These are phyloP conservation scores for Logfia minima DNA, from an alignment of 129 eudicot genomes.

Conservation along the genomic window DNA sequence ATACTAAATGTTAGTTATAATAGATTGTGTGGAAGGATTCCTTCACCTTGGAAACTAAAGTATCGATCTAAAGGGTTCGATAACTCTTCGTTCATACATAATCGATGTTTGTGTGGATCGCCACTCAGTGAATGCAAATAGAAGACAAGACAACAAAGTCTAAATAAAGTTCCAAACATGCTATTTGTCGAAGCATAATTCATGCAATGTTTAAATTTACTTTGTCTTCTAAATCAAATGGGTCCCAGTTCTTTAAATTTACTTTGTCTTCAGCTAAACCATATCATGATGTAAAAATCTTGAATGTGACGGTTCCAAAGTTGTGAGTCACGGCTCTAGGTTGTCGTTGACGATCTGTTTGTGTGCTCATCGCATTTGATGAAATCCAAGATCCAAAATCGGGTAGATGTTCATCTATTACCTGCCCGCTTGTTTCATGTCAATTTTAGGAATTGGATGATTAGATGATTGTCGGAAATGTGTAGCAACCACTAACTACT, in stretches of 20 bases:
- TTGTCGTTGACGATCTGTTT: too few relatives aligned
- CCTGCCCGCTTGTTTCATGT: too few relatives aligned
- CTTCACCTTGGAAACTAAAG: constrained; percentile 48
- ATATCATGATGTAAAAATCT: too few relatives aligned
- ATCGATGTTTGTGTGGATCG: constrained; percentile 48
- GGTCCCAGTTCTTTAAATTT: neutral
- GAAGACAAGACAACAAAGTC: neutral
- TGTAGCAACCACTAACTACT: too few relatives aligned
- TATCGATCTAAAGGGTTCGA: constrained; percentile 39
- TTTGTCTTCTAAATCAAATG: neutral
- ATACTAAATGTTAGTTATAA: constrained; percentile 42
- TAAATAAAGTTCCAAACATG: neutral
- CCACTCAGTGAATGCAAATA: constrained; percentile 43
- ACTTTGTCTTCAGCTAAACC: too few relatives aligned
- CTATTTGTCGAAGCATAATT: neutral
- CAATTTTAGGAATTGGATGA: too few relatives aligned
- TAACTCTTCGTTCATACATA: constrained; percentile 44
- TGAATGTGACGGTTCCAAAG: too few relatives aligned
- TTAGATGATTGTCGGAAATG: too few relatives aligned
- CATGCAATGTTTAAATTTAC: neutral
- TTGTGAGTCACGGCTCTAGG: too few relatives aligned
- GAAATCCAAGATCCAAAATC: too few relatives aligned
- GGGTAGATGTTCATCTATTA: too few relatives aligned
- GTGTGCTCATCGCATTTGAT: too few relatives aligned
- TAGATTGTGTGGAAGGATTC: constrained; percentile 43